Percentiles rank a stretch among this genome's conserved stretches.
These are phyloP conservation scores for Schizochytrium sp. DNA, from an alignment of 108 stramenopile genomes.

Conservation along the genomic window DNA sequence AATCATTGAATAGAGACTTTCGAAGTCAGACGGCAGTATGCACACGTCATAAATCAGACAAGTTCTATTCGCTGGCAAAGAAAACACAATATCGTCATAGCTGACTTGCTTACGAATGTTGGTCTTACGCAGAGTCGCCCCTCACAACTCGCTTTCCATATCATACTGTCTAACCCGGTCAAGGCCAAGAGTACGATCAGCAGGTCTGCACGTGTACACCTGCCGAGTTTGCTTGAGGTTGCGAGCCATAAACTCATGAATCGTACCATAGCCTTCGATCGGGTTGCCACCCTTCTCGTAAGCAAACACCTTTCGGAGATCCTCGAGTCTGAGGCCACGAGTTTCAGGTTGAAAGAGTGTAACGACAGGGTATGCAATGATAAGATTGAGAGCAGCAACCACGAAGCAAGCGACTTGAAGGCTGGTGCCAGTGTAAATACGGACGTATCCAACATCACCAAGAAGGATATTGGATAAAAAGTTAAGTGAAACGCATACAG, in stretches of 20 bases:
- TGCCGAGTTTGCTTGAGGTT: constrained; percentile 24
- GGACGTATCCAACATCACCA: constrained; percentile 27
- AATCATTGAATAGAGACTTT: too few species aligned
- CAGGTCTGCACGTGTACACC: constrained; percentile 30
- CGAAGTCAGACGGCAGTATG: too few species aligned
- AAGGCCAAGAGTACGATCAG: constrained; percentile 2
- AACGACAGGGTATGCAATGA: constrained; percentile 6
- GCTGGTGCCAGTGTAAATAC: neutral
- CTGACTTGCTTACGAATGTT: too few species aligned
- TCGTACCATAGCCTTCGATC: neutral
- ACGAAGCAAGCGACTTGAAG: neutral
- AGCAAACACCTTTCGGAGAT: constrained; percentile 38
- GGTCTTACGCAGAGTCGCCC: too few species aligned
- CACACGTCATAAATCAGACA: too few species aligned
- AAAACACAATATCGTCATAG: too few species aligned
- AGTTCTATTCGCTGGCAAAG: too few species aligned
- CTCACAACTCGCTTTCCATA: too few species aligned
- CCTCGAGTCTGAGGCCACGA: constrained; percentile 41
- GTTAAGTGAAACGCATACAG: constrained; percentile 27
- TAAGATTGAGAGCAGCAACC: neutral
- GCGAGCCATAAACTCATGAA: neutral
- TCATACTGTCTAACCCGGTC: neutral
- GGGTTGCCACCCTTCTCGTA: constrained; percentile 51
- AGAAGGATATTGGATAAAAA: constrained; percentile 38
- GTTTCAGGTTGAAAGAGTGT: constrained; percentile 35